Evolutionary conservation across 148 eudicot species (phyloP), one percentile per base, ranked within the genome.

Genomic region (Chenopodium album): DNA sequence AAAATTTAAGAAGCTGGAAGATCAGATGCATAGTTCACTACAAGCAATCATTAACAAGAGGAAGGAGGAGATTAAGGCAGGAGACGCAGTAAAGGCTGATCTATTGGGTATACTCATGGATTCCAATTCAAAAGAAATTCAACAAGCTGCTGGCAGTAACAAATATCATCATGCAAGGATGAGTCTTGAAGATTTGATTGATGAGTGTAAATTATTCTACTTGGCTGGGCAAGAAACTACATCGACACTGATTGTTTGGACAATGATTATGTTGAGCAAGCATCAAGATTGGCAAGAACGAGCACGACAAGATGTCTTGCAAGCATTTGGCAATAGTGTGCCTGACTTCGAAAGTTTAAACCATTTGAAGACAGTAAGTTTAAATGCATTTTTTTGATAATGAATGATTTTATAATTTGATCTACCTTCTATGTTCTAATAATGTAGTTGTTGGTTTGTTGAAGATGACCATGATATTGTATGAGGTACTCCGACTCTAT

Each of bases 221-320:
- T 3, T 37, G 5, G 41, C 41, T 37, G 41, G 41, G 41, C 41
- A 37, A 37, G 41, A 37, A 37, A 37, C 41, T 4, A 37, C 41
- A 5, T 37, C 41, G 7, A 37, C 41, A 37, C 41, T 37, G 41
- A 37, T 37, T 5, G 41, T 37, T 37, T 37, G 41, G 41, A 37
- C 41, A 4, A 37, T 37, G 7, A 37, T 37, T 0, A 37, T 37
- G 41, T 37, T 37, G 41, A 37, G 41, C 41, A 37, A 37, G 41
- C 41, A 37, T 37, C 41, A 37, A 37, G 41, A 37, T 37, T 37
- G 41, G 41, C 41, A 37, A 37, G 5, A 4, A 37, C 41, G 60
- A 71, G 86, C 86, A 7, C 73, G 86, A 48, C 81, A 80, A 76
- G 86, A 84, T 71, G 86, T 84, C 34, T 19, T 80, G 19, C 47